Conservation (phyloP, 768 basidiomycete species). For the Leccinellum luteum region DNA sequence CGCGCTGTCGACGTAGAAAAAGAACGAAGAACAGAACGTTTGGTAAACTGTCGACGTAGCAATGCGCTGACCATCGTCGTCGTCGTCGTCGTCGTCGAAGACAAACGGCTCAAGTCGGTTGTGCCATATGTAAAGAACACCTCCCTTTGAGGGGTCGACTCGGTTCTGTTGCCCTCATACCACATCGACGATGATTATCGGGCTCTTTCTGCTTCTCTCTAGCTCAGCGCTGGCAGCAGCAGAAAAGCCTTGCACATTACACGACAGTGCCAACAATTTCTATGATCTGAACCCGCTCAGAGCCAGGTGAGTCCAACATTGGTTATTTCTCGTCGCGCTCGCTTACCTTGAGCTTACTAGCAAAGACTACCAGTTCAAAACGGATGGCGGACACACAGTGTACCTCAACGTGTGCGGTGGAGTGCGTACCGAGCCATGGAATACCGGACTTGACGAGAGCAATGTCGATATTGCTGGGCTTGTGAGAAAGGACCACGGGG, state of each 20-base stretch:
- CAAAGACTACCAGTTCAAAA: conserved; percentile 59
- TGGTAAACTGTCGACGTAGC: conserved; percentile 56
- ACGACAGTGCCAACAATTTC: conserved; percentile 47
- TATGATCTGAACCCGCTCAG: conserved; percentile 67
- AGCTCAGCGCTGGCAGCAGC: conserved; percentile 27
- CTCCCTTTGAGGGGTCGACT: conserved; percentile 25
- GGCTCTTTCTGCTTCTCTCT: conserved; percentile 3
- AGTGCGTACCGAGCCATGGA: conserved; percentile 57
- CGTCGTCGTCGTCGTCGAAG: conserved; percentile 33
- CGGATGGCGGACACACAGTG: conserved; percentile 45
- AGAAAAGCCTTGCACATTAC: conserved; percentile 62
- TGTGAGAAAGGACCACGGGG: conserved; percentile 57
- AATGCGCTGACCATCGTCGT: conserved; percentile 62
- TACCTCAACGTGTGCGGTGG: conserved; percentile 65
- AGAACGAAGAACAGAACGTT: conserved; percentile 23
- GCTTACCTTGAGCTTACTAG: conserved; percentile 39
- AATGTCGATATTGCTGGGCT: conserved; percentile 59
- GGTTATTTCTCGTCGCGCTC: not conserved
- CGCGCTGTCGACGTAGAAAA: conserved; percentile 25
- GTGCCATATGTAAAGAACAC: conserved; percentile 10
- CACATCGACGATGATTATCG: conserved; percentile 3
- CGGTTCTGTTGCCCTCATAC: conserved; percentile 10
- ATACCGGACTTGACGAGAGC: conserved; percentile 46
- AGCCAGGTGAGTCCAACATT: conserved; percentile 42
- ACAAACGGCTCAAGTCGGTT: conserved; percentile 28